Percentiles rank a stretch among this genome's conserved stretches.
phyloP scores from a whole-genome alignment of 2,329 filamentous ascomycete genomes.

The Chaetomium sp. region DNA sequence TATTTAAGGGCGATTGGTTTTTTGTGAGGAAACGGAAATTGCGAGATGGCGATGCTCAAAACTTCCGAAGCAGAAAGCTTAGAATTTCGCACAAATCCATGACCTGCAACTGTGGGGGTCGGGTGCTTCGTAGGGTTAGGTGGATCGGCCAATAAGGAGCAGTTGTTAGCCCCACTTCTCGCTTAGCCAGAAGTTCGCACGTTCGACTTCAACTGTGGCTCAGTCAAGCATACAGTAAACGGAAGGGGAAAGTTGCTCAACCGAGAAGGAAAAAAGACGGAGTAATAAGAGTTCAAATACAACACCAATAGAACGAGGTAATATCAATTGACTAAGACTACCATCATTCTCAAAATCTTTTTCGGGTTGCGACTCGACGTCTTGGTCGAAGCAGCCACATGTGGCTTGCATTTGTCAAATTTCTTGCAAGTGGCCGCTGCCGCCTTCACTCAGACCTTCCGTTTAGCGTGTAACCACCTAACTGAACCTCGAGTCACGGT shows the following conservation, averaged over 20 bases:
- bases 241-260: neutral
- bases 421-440: constrained; percentile 14
- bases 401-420: constrained; percentile 28
- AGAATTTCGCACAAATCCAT: constrained; percentile 36
- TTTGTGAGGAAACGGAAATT: constrained; percentile 28
- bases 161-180: constrained; percentile 8
- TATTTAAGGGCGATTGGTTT: constrained; percentile 80
- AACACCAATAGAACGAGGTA: neutral
- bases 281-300: neutral
- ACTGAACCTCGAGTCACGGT: neutral
- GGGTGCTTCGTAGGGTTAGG: constrained; percentile 32
- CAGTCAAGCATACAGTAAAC: neutral
- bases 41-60: constrained; percentile 30
- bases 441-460: constrained; percentile 3
- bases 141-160: constrained; percentile 28
- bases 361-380: neutral
- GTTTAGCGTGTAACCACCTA: neutral
- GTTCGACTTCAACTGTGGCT: constrained; percentile 12
- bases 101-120: constrained; percentile 32
- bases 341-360: neutral
- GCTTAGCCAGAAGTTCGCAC: neutral
- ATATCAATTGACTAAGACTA: neutral
- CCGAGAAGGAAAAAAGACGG: neutral
- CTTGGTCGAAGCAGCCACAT: constrained; percentile 26
- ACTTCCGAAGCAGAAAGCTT: constrained; percentile 26